Base-by-base conservation (phyloP, 2,329 filamentous ascomycete species). In the Fusarium odoratissimum region DNA sequence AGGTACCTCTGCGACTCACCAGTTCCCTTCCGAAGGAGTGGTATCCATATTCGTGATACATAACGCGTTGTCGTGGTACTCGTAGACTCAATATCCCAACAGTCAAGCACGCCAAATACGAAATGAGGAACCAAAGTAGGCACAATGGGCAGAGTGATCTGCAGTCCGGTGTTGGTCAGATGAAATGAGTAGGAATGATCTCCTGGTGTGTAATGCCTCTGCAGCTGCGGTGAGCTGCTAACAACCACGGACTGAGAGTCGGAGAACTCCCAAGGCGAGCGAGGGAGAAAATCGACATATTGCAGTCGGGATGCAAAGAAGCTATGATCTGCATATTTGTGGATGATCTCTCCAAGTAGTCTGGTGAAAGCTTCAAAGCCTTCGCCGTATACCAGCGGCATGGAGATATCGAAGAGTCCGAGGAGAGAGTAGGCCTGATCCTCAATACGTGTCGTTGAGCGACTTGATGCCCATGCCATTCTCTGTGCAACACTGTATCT, bases 301-400 rank as follows among this genome's bases (percentile, higher is more conserved):
- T 42, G 25, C 2, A 55, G 6, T 8, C 1, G 25, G 0, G 51
- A 55, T 0, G 51, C 51, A 1, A 55, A 55, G 1, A 30, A 55
- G 37, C 51, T 31, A 1, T 55, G 37, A 3, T 55, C 51, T 0
- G 51, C 37, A 8, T 55, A 55, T 4, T 55, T 42, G 2, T 55
- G 35, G 0, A 55, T 31, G 21, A 55, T 42, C 0, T 55, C 51
- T 0, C 51, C 51, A 0, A 55, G 51, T 0, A 55, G 25, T 0
- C 51, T 42, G 0, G 51, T 42, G 0, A 55, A 42, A 0, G 25
- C 35, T 0, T 4, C 48, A 0, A 2, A 52, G 0, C 48, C 48
- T 3, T 52, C 31, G 0, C 48, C 48, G 1, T 52, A 37, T 6
- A 37, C 48, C 0, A 52, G 6, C 0, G 48, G 48, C 48, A 52